phyloP scores from a whole-genome alignment of 2,329 filamentous ascomycete species.

The Cercospora sesami region DNA sequence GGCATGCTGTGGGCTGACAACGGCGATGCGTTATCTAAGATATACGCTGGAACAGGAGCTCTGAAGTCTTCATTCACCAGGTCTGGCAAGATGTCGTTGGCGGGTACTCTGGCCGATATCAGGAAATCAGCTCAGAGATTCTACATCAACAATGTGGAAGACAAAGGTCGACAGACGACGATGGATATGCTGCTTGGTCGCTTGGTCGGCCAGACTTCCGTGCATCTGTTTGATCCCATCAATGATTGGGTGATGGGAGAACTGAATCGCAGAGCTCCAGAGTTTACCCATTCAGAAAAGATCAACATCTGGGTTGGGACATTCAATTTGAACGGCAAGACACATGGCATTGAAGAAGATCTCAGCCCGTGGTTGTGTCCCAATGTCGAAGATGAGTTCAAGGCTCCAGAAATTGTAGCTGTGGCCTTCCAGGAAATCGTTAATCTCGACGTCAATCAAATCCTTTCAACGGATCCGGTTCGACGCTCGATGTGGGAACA shows the following conservation, averaged over 20 bases:
- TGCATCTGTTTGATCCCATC: slow-evolving; percentile 88
- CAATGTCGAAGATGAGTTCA: slow-evolving; percentile 53
- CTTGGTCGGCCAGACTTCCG: slow-evolving; percentile 76
- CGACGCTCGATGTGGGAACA: slow-evolving; percentile 83
- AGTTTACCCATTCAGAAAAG: slow-evolving; percentile 72
- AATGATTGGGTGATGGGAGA: slow-evolving; percentile 85
- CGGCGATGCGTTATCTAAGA: slow-evolving; percentile 88
- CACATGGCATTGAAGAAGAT: slow-evolving; percentile 73
- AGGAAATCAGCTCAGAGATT: slow-evolving; percentile 90
- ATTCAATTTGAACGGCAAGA: slow-evolving; percentile 92
- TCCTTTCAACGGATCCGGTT: slow-evolving; percentile 95
- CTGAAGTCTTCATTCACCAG: slow-evolving; percentile 94
- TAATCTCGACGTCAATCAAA: slow-evolving; percentile 94
- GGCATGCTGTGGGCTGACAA: slow-evolving; percentile 96
- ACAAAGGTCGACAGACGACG: slow-evolving; percentile 87
- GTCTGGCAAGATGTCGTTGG: slow-evolving; percentile 91
- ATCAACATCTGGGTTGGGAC: slow-evolving; percentile 85
- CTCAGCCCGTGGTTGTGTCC: slow-evolving; percentile 84
- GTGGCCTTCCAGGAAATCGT: slow-evolving; percentile 98
- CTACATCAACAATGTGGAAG: slow-evolving; percentile 97
- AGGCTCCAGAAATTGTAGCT: slow-evolving; percentile 79
- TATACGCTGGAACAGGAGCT: slow-evolving; percentile 94
- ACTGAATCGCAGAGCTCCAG: slow-evolving; percentile 62
- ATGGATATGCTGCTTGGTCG: slow-evolving; percentile 93
- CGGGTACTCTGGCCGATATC: slow-evolving; percentile 90